Evolutionary conservation across 2,329 filamentous ascomycete genomes (phyloP), one percentile per base, ranked within the genome.

Genomic region (Aureobasidium sp.): DNA sequence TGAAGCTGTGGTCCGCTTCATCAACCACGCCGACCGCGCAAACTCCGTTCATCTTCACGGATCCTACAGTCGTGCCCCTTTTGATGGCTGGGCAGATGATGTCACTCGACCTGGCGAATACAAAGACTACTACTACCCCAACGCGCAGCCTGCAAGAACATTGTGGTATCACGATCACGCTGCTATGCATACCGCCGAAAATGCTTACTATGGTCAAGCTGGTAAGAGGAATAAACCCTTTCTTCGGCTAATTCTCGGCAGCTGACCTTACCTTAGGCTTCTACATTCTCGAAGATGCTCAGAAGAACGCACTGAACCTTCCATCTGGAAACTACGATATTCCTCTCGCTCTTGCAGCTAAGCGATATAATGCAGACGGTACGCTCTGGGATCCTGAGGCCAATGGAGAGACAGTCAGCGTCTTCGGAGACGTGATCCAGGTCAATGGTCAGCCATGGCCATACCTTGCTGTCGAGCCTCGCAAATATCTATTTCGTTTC

Each of bases 51-150:
- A 79, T 63, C 67, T 79, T 14, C 77, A 79, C 56, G 77, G 78
- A 0, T 76, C 74, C 6, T 76, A 70, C 34, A 53, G 51, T 50
- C 66, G 71, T 27, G 68, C 73, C 6, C 71, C 72, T 6, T 76
- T 73, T 47, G 76, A 78, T 57, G 77, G 77, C 0, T 80, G 77
- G 76, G 78, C 78, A 1, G 71, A 73, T 40, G 79, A 81, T 56
- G 66, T 71, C n/a, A 75, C 75, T 1, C 42, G 64, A 1, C 71
- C 73, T 0, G 76, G 77, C 1, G 66, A 81, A 59, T 80, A 75
- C 65, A 81, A 83, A 62, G 80, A 82, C 56, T 81, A 83, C 62
- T 83, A 81, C 62, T 83, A 80, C 58, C 79, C 79, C 8, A 83
- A 82, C 61, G 66, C 63, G 12, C 74, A 81, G 60, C 70, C 69